A percentile compares a stretch with the other conserved stretches of the same genome.
phyloP scores from a whole-genome alignment of 1,139 yeast genomes.

The Geotrichum histeridarum region DNA sequence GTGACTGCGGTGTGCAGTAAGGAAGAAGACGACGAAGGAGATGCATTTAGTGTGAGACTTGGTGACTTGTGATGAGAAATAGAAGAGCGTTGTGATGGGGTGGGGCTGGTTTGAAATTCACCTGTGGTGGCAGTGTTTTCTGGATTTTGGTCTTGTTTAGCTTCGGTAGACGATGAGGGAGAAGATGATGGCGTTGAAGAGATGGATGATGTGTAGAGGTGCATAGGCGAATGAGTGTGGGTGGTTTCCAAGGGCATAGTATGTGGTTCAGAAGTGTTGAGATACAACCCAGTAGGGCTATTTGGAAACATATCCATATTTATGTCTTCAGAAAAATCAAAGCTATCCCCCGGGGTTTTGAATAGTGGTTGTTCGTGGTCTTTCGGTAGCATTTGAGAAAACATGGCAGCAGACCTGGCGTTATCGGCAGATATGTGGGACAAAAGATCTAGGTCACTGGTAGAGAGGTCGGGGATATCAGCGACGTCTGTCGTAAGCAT shows the following conservation, averaged over 20 bases:
- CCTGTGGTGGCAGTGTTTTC: not conserved
- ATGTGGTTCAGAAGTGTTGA: not conserved
- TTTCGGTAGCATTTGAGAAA: not conserved
- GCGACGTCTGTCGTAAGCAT: not conserved
- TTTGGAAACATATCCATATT: slow-evolving; percentile 28
- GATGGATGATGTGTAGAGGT: slow-evolving; percentile 13
- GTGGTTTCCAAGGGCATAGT: not conserved
- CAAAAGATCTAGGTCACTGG: not conserved
- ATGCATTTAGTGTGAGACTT: not conserved
- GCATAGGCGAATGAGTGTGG: not conserved
- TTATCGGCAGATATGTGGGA: not conserved
- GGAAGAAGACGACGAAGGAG: not conserved
- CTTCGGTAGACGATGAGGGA: not conserved
- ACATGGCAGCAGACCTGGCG: not conserved
- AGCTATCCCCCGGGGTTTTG: slow-evolving; percentile 18
- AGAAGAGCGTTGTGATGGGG: not conserved
- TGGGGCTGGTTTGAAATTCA: not conserved
- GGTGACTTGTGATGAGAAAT: not conserved
- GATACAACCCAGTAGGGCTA: not conserved
- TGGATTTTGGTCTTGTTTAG: not conserved
- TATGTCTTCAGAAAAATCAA: slow-evolving; percentile 26
- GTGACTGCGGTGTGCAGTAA: not conserved
- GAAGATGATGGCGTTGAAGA: slow-evolving; percentile 10
- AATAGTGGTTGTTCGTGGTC: slow-evolving; percentile 5
- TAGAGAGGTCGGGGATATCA: not conserved